These are phyloP conservation scores for Solanum appendiculatum DNA, from an alignment of 257 asterid genomes.

Conservation along the genomic window DNA sequence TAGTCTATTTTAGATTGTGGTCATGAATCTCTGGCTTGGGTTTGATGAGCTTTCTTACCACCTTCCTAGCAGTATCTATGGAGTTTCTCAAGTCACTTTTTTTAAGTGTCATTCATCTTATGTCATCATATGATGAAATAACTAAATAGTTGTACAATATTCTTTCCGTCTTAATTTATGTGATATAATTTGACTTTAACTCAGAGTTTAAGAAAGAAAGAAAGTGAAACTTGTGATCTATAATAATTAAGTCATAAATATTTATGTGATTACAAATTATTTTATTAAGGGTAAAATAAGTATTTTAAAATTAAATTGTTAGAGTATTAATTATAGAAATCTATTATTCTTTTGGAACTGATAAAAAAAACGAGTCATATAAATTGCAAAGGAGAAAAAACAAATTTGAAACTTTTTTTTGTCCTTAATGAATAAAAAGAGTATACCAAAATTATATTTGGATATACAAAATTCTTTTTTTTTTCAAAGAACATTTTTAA, in stretches of 20 bases:
- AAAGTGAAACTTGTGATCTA: not conserved
- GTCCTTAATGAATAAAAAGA: not conserved
- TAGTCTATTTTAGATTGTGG: not conserved
- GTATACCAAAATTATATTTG: not conserved
- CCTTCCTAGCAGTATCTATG: slow-evolving; percentile 1
- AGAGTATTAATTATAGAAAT: no score
- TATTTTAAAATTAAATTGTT: no score
- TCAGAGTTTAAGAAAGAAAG: not conserved
- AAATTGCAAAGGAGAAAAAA: not conserved
- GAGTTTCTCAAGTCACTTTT: not conserved
- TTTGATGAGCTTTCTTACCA: not conserved
- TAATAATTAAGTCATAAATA: no score
- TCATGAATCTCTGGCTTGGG: not conserved
- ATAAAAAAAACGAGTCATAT: not conserved
- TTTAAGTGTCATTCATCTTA: not conserved
- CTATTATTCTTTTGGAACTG: no score
- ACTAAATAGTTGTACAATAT: no score
- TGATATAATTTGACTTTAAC: not conserved
- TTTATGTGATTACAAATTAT: no score
- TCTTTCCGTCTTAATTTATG: not conserved
- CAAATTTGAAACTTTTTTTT: not conserved
- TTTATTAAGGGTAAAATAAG: no score
- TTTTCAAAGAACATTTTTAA: not conserved
- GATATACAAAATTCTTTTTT: not conserved
- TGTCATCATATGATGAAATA: not conserved